Evolutionary conservation across 1,284 basidiomycete species (phyloP).

Genomic region (Sanghuangporus baumii): DNA sequence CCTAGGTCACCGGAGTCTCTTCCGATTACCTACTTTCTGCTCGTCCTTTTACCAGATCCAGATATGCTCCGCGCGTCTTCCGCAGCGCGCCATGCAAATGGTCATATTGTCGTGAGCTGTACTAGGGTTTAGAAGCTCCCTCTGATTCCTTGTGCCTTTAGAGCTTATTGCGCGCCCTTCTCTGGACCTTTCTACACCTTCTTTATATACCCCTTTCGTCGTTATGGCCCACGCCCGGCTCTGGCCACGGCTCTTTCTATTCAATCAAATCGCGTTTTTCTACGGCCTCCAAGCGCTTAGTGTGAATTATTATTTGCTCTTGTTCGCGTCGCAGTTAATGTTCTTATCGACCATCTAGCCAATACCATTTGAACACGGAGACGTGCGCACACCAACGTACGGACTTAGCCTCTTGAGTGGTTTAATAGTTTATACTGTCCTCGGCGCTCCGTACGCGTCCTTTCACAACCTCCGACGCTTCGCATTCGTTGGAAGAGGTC

Average conservation of each 20-base stretch:
- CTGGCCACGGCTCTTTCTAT: background rate
- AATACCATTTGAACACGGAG: background rate
- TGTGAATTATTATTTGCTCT: background rate
- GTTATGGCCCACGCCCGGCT: background rate
- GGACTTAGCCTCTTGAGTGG: background rate
- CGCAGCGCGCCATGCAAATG: background rate
- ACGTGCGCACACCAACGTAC: background rate
- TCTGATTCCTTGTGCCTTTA: background rate
- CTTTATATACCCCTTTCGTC: background rate
- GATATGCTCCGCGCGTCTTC: background rate
- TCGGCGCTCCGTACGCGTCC: background rate
- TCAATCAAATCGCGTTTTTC: background rate
- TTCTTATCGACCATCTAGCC: background rate
- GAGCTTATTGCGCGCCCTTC: background rate
- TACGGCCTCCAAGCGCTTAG: background rate
- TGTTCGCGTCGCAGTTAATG: background rate
- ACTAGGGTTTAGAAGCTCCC: slow-evolving; percentile 7
- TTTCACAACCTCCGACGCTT: slow-evolving; percentile 1
- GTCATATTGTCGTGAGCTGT: slow-evolving; percentile 6
- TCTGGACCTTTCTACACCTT: background rate
- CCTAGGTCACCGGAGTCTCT: background rate
- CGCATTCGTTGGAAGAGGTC: background rate
- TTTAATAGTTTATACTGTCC: background rate
- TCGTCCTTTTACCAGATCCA: background rate
- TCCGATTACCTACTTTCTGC: background rate